Percentiles rank a stretch among this genome's conserved stretches.
phyloP scores from a whole-genome alignment of 2,329 filamentous ascomycete species.

The Sclerotinia borealis region DNA sequence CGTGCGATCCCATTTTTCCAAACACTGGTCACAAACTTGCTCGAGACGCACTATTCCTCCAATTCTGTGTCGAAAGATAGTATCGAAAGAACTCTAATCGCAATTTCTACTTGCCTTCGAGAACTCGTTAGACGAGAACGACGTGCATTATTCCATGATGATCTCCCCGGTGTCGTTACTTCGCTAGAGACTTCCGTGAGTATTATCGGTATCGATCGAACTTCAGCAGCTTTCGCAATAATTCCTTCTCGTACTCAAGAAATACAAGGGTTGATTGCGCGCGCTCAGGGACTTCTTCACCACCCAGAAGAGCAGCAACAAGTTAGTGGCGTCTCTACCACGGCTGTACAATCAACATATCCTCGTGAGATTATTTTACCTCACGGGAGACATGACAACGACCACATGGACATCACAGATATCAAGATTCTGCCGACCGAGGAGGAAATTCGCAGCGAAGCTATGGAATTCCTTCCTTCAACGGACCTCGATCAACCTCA shows the following conservation, averaged over 20 bases:
- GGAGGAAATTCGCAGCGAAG: conserved; percentile 27
- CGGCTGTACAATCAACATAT: not conserved
- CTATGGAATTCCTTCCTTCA: conserved; percentile 21
- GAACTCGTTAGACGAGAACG: conserved; percentile 6
- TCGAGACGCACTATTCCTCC: not conserved
- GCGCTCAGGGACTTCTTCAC: not conserved
- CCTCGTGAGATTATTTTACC: conserved; percentile 4
- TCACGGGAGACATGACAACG: not conserved
- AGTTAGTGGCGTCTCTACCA: not conserved
- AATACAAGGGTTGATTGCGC: not conserved
- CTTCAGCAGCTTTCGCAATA: not conserved
- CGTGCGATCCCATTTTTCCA: conserved; percentile 8
- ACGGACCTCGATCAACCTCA: conserved; percentile 12
- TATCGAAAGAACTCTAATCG: not conserved
- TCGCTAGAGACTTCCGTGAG: not conserved
- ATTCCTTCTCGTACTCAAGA: not conserved
- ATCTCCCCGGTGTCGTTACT: not conserved
- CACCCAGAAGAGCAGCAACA: not conserved
- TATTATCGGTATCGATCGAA: not conserved
- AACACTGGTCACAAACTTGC: not conserved
- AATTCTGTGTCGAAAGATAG: not conserved
- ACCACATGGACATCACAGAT: conserved; percentile 30
- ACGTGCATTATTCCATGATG: conserved; percentile 1
- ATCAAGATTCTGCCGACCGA: conserved; percentile 33
- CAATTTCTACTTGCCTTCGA: not conserved